Percentiles rank a stretch among this genome's conserved stretches.
These are phyloP conservation scores for Tricholomella constricta DNA, from an alignment of 768 basidiomycete species.

Conservation along the genomic window DNA sequence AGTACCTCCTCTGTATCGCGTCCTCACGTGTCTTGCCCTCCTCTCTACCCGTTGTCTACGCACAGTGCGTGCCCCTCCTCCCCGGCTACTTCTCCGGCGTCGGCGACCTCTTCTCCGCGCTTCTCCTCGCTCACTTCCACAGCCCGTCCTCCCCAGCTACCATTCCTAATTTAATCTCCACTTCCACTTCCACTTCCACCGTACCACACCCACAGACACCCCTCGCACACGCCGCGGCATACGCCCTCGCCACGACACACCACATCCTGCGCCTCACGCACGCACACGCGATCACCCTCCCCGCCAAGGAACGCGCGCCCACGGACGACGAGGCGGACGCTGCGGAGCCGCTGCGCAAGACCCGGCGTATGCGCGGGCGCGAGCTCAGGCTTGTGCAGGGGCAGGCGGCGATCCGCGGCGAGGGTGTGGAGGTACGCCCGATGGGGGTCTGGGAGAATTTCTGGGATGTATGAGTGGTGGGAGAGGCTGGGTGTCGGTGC, in stretches of 20 bases:
- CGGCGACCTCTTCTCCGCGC: conserved; percentile 94
- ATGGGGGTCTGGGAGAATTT: conserved; percentile 50
- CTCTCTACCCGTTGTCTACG: conserved; percentile 49
- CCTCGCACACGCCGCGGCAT: conserved; percentile 62
- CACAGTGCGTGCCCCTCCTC: conserved; percentile 72
- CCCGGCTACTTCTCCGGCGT: conserved; percentile 96
- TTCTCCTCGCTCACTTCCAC: conserved; percentile 76
- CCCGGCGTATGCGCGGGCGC: conserved; percentile 77
- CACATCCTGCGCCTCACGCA: conserved; percentile 69
- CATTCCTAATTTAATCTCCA: not conserved
- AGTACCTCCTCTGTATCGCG: conserved; percentile 78
- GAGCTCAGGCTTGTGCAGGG: conserved; percentile 86
- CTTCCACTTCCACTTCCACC: not conserved
- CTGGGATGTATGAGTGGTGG: conserved; percentile 29
- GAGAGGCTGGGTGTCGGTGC: not conserved
- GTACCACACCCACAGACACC: conserved; percentile 25
- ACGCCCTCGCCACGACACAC: conserved; percentile 75
- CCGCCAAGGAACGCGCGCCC: conserved; percentile 55
- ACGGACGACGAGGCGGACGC: conserved; percentile 82
- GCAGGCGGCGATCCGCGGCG: conserved; percentile 63
- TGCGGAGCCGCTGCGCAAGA: conserved; percentile 62
- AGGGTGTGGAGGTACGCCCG: conserved; percentile 33
- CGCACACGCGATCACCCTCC: conserved; percentile 52
- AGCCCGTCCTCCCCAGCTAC: not conserved
- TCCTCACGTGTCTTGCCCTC: conserved; percentile 49